Percentiles rank a stretch among this genome's conserved stretches.
phyloP scores from a whole-genome alignment of 1,284 basidiomycete genomes.

The Austroboletus novae-zelandiae region DNA sequence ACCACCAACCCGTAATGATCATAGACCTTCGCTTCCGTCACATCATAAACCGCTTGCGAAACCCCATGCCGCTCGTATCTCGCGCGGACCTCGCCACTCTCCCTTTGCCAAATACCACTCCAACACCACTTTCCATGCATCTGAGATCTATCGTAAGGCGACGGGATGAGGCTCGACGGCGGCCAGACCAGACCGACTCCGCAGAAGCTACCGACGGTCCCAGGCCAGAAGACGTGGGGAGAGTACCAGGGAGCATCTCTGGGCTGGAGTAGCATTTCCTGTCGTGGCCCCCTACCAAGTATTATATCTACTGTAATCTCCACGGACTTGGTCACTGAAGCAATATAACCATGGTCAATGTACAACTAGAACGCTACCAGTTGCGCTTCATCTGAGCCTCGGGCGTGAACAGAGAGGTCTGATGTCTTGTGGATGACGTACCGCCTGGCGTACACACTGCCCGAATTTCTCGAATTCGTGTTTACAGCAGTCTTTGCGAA shows the following conservation, averaged over 20 bases:
- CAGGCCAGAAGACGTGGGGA: slow-evolving; percentile 15
- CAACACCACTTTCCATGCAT: slow-evolving; percentile 48
- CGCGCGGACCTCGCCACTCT: slow-evolving; percentile 39
- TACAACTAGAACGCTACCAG: slow-evolving; percentile 39
- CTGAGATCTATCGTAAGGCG: slow-evolving; percentile 53
- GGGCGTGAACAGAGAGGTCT: slow-evolving; percentile 1
- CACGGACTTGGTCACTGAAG: slow-evolving; percentile 7
- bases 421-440: slow-evolving; percentile 34
- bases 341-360: slow-evolving; percentile 2
- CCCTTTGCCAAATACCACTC: slow-evolving; percentile 61
- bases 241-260: slow-evolving; percentile 46
- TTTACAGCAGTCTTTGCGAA: slow-evolving; percentile 73
- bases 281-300: slow-evolving; percentile 2
- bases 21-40: slow-evolving; percentile 57
- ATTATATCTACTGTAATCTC: slow-evolving; percentile 22
- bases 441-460: slow-evolving; percentile 67
- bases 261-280: slow-evolving; percentile 25
- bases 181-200: slow-evolving; percentile 28
- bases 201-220: slow-evolving; percentile 19
- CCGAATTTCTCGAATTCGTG: slow-evolving; percentile 77
- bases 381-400: slow-evolving; percentile 61
- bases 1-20: slow-evolving; percentile 42
- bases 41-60: slow-evolving; percentile 52
- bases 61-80: slow-evolving; percentile 44
- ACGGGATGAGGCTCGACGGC: slow-evolving; percentile 38